Evolutionary conservation across 345 rosid genomes (phyloP).

Genomic region (Turritis glabra): DNA sequence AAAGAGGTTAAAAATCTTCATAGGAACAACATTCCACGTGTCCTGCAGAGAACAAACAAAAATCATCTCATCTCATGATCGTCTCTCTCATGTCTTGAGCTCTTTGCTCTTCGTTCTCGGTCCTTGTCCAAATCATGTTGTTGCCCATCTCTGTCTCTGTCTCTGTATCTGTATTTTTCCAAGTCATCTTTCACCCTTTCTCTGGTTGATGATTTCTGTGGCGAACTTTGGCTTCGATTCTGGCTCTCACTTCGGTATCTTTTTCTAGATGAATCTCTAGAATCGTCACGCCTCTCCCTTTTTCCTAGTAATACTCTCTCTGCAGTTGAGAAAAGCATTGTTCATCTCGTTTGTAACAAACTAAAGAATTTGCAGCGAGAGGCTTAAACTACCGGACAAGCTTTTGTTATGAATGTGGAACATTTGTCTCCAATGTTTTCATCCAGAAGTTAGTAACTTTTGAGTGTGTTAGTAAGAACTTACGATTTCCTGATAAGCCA

Average conservation of each 20-base stretch:
- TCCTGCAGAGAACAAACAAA: background rate
- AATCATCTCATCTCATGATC: slow-evolving; percentile 50
- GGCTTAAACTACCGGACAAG: background rate
- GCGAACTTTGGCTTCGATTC: slow-evolving; percentile 72
- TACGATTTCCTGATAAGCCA: slow-evolving; percentile 61
- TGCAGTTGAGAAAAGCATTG: slow-evolving; percentile 32
- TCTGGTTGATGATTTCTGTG: slow-evolving; percentile 48
- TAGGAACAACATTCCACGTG: background rate
- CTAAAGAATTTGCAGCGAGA: background rate
- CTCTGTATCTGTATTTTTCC: slow-evolving; percentile 48
- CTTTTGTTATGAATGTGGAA: background rate
- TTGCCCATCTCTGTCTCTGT: slow-evolving; percentile 40
- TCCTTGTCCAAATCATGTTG: slow-evolving; percentile 32
- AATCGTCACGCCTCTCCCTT: slow-evolving; percentile 56
- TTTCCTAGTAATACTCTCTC: slow-evolving; percentile 55
- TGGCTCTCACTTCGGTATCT: slow-evolving; percentile 56
- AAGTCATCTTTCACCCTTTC: slow-evolving; percentile 48
- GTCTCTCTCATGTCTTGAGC: slow-evolving; percentile 68
- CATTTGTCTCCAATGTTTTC: background rate
- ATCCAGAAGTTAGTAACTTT: background rate
- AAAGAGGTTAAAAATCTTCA: background rate
- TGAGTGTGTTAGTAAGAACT: slow-evolving; percentile 39
- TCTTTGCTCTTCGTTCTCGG: slow-evolving; percentile 60
- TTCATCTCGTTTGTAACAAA: background rate
- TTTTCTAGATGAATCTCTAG: slow-evolving; percentile 64